These are phyloP conservation scores for Ilyonectria mors-panacis DNA, from an alignment of 2,329 filamentous ascomycete species.

Conservation along the genomic window DNA sequence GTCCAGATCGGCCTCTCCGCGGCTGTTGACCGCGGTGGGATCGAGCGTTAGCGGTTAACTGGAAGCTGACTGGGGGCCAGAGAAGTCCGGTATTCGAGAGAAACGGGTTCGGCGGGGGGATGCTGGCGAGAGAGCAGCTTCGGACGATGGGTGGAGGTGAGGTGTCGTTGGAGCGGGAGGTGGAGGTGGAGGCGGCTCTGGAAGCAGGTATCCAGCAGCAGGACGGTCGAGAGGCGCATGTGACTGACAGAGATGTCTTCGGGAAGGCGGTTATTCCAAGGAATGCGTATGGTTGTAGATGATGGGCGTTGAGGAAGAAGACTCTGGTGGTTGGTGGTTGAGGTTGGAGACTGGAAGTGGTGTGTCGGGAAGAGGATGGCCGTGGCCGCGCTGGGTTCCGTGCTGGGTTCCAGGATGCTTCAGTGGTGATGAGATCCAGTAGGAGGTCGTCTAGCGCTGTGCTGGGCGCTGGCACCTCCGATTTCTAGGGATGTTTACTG, in stretches of 20 bases:
- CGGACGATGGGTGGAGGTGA: slow-evolving; percentile 25
- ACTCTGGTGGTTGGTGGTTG: slow-evolving; percentile 22
- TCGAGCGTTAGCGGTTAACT: slow-evolving; percentile 32
- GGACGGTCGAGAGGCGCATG: slow-evolving; percentile 27
- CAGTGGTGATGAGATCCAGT: slow-evolving; percentile 19
- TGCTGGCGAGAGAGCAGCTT: slow-evolving; percentile 22
- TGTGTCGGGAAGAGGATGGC: slow-evolving; percentile 28
- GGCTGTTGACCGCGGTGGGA: slow-evolving; percentile 56
- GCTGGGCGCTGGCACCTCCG: neutral
- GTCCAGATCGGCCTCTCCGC: slow-evolving; percentile 61
- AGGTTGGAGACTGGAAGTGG: slow-evolving; percentile 23
- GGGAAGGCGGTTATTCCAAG: neutral
- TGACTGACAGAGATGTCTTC: slow-evolving; percentile 23
- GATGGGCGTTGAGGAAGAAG: slow-evolving; percentile 26
- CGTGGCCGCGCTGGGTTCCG: slow-evolving; percentile 19
- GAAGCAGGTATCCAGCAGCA: slow-evolving; percentile 20
- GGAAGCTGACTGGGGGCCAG: slow-evolving; percentile 45
- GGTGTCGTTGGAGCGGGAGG: slow-evolving; percentile 35
- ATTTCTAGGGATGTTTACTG: neutral
- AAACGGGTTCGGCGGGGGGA: slow-evolving; percentile 6
- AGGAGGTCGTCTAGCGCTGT: slow-evolving; percentile 16
- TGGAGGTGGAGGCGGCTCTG: slow-evolving; percentile 41
- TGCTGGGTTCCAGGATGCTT: slow-evolving; percentile 16
- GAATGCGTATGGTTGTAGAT: slow-evolving; percentile 16
- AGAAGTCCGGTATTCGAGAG: slow-evolving; percentile 34